phyloP scores from a whole-genome alignment of 2,329 filamentous ascomycete genomes.

The Gaeumannomyces sp. region DNA sequence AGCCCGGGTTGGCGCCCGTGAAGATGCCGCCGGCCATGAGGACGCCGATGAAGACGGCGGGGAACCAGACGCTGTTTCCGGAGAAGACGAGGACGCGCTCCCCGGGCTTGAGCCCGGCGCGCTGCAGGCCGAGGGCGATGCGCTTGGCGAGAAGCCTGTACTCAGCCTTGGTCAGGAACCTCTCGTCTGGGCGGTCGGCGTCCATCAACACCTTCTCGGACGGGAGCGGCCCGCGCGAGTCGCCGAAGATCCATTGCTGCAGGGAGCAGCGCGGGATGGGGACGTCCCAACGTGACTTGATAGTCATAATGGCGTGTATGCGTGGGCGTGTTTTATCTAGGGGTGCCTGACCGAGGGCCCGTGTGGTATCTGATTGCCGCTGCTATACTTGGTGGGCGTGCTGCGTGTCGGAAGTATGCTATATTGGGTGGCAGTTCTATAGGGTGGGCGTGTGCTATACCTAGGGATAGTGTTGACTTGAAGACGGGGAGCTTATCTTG shows the following conservation, averaged over 20 bases:
- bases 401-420: background rate
- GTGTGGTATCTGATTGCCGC: background rate
- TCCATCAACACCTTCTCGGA: conserved; percentile 52
- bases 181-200: conserved; percentile 58
- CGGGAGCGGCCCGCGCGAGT: conserved; percentile 35
- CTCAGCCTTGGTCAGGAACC: conserved; percentile 56
- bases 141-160: conserved; percentile 68
- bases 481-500: too few species aligned
- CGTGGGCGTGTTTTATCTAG: too few species aligned
- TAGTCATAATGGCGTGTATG: conserved; percentile 31
- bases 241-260: conserved; percentile 50
- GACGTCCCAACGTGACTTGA: conserved; percentile 39
- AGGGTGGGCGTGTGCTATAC: too few species aligned
- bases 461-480: too few species aligned
- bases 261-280: conserved; percentile 43
- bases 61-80: conserved; percentile 67
- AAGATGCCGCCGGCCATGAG: conserved; percentile 76
- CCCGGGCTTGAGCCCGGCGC: conserved; percentile 57
- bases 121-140: conserved; percentile 60
- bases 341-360: background rate
- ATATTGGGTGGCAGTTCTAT: too few species aligned
- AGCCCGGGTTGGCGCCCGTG: conserved; percentile 46
- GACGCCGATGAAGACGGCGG: conserved; percentile 63
- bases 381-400: background rate
- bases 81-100: conserved; percentile 71